Percentiles rank a stretch among this genome's conserved stretches.
Evolutionary conservation across 139 green algal genomes (phyloP).

Genomic region (Pleodorina starrii): DNA sequence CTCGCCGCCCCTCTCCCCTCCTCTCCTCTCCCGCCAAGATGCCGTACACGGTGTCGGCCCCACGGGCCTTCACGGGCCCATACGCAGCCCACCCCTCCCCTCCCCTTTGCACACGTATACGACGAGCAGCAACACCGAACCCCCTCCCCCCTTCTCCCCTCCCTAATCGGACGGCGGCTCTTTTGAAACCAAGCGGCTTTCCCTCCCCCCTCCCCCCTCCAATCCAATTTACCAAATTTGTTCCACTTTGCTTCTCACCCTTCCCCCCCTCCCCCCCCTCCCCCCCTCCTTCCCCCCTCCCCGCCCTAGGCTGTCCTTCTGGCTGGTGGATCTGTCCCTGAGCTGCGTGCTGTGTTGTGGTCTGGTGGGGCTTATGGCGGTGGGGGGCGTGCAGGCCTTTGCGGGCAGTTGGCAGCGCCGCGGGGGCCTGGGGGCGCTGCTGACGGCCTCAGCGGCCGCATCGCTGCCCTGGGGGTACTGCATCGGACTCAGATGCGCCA

Average conservation of each 20-base stretch:
- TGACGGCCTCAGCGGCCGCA: not conserved
- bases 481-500: not conserved
- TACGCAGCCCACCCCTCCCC: too few relatives aligned
- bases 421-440: not conserved
- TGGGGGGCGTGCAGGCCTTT: not conserved
- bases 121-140: too few relatives aligned
- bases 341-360: not conserved
- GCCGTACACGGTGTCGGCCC: too few relatives aligned
- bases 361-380: slow-evolving; percentile 24
- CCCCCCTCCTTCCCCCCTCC: not conserved
- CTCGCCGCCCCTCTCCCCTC: not conserved
- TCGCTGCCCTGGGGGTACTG: slow-evolving; percentile 42
- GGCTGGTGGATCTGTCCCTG: not conserved
- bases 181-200: too few relatives aligned
- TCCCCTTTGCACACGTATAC: too few relatives aligned
- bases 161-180: too few relatives aligned
- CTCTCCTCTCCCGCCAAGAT: not conserved
- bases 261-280: not conserved
- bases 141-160: too few relatives aligned
- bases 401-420: not conserved
- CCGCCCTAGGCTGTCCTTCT: slow-evolving; percentile 2
- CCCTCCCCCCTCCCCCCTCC: too few relatives aligned
- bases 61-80: too few relatives aligned
- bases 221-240: too few relatives aligned
- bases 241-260: slow-evolving; percentile 3